Percentiles rank a stretch among this genome's conserved stretches.
phyloP scores from a whole-genome alignment of 2,329 filamentous ascomycete genomes.

The Huntiella moniliformis region DNA sequence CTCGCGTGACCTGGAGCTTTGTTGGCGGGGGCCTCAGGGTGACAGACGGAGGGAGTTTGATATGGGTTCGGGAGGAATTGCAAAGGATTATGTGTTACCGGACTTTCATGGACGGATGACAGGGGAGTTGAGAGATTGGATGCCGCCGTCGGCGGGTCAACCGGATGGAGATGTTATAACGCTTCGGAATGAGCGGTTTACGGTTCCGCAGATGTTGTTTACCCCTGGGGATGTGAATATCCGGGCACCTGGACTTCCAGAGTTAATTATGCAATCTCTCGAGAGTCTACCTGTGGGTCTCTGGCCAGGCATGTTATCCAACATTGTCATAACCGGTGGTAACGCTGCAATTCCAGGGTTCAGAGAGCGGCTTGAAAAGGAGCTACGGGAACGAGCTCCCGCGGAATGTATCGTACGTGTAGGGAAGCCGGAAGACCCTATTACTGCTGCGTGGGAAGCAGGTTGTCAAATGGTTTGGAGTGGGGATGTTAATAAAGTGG shows the following conservation, averaged over 20 bases:
- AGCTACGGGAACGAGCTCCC: slow-evolving; percentile 52
- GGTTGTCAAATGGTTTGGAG: slow-evolving; percentile 61
- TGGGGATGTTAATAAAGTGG: slow-evolving; percentile 43
- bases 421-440: slow-evolving; percentile 48
- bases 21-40: slow-evolving; percentile 60
- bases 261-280: slow-evolving; percentile 65
- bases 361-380: slow-evolving; percentile 55
- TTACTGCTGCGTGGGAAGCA: slow-evolving; percentile 70
- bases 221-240: slow-evolving; percentile 71
- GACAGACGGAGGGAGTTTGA: slow-evolving; percentile 30
- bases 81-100: slow-evolving; percentile 81
- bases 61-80: slow-evolving; percentile 37
- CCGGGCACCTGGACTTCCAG: slow-evolving; percentile 62
- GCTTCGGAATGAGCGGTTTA: slow-evolving; percentile 79
- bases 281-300: slow-evolving; percentile 58
- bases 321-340: slow-evolving; percentile 76
- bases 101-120: slow-evolving; percentile 45
- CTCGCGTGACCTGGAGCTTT: slow-evolving; percentile 53
- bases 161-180: slow-evolving; percentile 51
- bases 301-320: slow-evolving; percentile 68
- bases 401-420: slow-evolving; percentile 65
- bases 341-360: slow-evolving; percentile 68
- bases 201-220: slow-evolving; percentile 79
- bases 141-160: slow-evolving; percentile 31
- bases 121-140: slow-evolving; percentile 58